Conservation (phyloP, 768 basidiomycete species). For the Lactarius trivialis region DNA sequence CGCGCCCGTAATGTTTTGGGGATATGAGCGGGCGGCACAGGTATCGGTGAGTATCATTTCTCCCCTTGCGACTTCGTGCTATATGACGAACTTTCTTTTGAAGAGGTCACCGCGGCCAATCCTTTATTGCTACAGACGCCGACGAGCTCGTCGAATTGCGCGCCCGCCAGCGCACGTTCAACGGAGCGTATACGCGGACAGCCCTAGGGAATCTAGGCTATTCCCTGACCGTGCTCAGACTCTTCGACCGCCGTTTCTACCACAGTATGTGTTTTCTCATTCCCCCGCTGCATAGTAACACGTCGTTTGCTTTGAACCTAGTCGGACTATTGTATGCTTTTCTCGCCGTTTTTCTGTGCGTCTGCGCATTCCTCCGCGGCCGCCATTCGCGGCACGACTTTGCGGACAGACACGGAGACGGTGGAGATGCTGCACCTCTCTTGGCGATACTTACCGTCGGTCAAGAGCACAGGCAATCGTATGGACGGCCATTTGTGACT, state of each 20-base stretch:
- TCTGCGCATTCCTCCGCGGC: conserved; percentile 52
- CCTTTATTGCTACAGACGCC: conserved; percentile 31
- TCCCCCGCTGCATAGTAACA: background rate
- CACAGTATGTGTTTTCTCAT: conserved; percentile 43
- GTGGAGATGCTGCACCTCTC: conserved; percentile 21
- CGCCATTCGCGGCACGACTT: conserved; percentile 71
- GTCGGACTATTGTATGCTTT: conserved; percentile 60
- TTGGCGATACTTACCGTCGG: conserved; percentile 50
- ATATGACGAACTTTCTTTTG: background rate
- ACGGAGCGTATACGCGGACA: conserved; percentile 74
- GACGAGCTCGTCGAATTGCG: conserved; percentile 55
- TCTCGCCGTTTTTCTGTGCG: conserved; percentile 53
- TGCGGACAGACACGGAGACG: conserved; percentile 40
- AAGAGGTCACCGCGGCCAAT: conserved; percentile 32
- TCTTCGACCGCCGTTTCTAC: conserved; percentile 74
- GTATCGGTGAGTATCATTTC: conserved; percentile 6
- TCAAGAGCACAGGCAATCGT: conserved; percentile 53
- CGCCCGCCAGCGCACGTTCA: conserved; percentile 75
- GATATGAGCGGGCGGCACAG: conserved; percentile 1
- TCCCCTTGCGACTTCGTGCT: background rate
- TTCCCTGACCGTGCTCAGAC: conserved; percentile 62
- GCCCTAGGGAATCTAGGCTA: conserved; percentile 71
- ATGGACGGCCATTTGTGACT: conserved; percentile 72
- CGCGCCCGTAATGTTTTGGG: background rate
- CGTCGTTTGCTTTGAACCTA: conserved; percentile 18